Base-by-base conservation (phyloP, 352 stramenopile genomes). In the Blastocystis sp. region DNA sequence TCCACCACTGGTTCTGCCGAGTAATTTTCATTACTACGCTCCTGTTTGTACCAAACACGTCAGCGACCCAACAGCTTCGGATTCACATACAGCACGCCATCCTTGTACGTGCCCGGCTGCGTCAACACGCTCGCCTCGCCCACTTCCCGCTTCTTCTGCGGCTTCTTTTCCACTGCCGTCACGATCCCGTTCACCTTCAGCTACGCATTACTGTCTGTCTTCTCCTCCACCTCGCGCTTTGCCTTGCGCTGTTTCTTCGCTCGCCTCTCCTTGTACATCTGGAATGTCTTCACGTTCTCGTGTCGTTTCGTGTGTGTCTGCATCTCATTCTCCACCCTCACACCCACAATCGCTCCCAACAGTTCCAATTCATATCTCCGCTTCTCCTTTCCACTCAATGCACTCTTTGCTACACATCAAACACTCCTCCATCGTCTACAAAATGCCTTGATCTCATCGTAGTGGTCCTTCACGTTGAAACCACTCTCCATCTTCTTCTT, bases 21-120 rank as follows among this genome's bases (percentile, higher is more conserved):
- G 74, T 84, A 66, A 84, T 77, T 77, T 43, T 77, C 11, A 77
- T 77, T 77, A 77, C 66, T 77, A 53, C 60, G 65, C 34, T 77
- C 11, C 41, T 7, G 38, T 77, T 23, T 34, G 23, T 74, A 5
- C 21, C 34, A 77, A 77, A 77, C 38, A 77, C 5, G 14, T 0
- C n/a, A 56, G 23, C 34, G 3, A 28, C 38, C 66, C 1, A 77
- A 56, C n/a, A 61, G 34, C 28, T 77, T 77, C 21, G 52, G 66
- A 77, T 53, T n/a, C 19, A 77, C 66, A 53, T 77, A 77, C 34
- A 77, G 34, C 34, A 77, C 66, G n/a, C 66, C 66, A 21, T 77
- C 41, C n/a, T 53, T 48, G 66, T 60, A 77, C 41, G 53, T 71
- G 23, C 64, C 64, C 43, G 64, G 64, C 43, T 71, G 64, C 48